Base-by-base conservation (phyloP, 768 basidiomycete genomes). In the Rhodotorula kratochvilovae region DNA sequence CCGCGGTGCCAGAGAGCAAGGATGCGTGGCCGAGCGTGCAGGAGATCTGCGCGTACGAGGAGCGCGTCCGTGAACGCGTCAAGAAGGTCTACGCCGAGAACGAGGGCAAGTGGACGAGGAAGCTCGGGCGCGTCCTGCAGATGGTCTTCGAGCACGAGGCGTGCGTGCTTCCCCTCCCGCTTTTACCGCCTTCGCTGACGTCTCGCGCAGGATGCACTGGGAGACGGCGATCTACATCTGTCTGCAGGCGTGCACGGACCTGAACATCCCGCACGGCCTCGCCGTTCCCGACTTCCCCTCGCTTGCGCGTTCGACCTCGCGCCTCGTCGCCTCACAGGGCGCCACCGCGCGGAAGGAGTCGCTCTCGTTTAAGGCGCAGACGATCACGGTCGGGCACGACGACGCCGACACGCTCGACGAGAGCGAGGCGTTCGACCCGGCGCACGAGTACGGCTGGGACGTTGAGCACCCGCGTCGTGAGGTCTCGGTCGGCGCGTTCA, bases 211-310 rank as follows among this genome's bases (percentile, higher is more conserved):
- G 92, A 83, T 91, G 80, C 95, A 98, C 78, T 84, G 85, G 5
- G 96, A 98, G 84, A 99, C 96, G 0, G 83, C 98, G 35, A 83
- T 98, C 6, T 98, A 97, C 80, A 97, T 97, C 92, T 86, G 95
- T 19, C 78, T 94, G 8, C 95, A 92, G 55, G 73, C 70, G 10
- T 65, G 43, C 8, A 55, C 43, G 85, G 87, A 57, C 86, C 89
- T 76, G 5, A 83, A 90, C 51, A 86, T 91, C 10, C 94, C 96
- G 0, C 82, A 84, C 0, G 89, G 87, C 5, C 92, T 93, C 78
- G 80, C 85, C 5, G 77, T 83, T 0, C 96, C 96, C 0, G 83
- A 86, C 13, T 98, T 91, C 88, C 80, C 82, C 3, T 80, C 82
- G 5, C 85, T 94, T 45, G 79, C 82, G 19, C 80, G 79, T 27